A percentile compares a stretch with the other conserved stretches of the same genome.
These are phyloP conservation scores for Trebouxia sp. DNA, from an alignment of 139 green algal species.

Conservation along the genomic window DNA sequence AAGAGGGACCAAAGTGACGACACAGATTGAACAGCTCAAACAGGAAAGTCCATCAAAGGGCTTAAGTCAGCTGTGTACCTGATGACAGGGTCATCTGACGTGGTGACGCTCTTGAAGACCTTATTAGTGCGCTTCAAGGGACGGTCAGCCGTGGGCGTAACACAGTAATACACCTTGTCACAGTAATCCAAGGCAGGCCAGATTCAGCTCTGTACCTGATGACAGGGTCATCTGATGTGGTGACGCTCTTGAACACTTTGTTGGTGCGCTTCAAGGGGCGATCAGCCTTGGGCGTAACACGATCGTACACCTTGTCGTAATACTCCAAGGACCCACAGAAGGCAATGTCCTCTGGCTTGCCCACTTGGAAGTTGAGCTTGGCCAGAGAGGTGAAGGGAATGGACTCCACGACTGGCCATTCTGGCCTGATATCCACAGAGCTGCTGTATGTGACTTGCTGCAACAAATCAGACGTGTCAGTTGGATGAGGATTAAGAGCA, in stretches of 20 bases:
- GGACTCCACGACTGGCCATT: constrained; percentile 95
- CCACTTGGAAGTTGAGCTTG: constrained; percentile 78
- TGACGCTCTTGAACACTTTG: constrained; percentile 73
- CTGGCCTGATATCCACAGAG: constrained; percentile 90
- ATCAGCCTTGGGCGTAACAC: constrained; percentile 81
- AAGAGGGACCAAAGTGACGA: no score
- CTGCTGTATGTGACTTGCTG: constrained; percentile 65
- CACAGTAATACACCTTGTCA: constrained; percentile 36
- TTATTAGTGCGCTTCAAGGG: constrained; percentile 72
- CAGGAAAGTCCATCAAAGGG: no score
- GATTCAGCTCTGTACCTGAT: constrained; percentile 59
- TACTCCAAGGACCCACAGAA: constrained; percentile 75
- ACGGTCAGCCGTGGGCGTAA: constrained; percentile 79
- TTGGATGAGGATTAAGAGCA: no score
- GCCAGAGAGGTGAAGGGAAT: constrained; percentile 80
- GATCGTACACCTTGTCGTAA: constrained; percentile 92
- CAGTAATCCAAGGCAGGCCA: neutral
- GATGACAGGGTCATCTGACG: constrained; percentile 90
- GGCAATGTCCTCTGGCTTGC: constrained; percentile 42
- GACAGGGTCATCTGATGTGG: constrained; percentile 90
- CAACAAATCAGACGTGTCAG: no score
- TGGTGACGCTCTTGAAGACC: constrained; percentile 76
- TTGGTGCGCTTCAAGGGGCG: constrained; percentile 75
- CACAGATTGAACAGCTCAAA: no score
- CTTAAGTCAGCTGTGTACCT: constrained; percentile 35